Conservation (phyloP, 768 basidiomycete genomes). For the Tephrocybe sp. region DNA sequence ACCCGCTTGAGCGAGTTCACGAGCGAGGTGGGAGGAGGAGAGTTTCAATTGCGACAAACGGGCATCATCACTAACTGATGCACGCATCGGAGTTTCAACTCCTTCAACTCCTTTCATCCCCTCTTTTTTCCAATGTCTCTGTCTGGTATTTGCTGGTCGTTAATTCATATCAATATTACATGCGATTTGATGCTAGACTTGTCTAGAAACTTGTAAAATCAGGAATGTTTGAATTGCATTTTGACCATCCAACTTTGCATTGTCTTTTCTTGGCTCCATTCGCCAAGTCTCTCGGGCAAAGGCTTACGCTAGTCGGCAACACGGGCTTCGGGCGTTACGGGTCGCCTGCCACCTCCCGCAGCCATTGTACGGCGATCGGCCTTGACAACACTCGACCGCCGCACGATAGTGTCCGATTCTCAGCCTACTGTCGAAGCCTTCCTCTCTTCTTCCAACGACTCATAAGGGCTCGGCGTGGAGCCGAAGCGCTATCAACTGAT, state of each 20-base stretch:
- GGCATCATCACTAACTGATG: conserved; percentile 8
- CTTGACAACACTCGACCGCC: neutral
- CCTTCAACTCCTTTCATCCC: neutral
- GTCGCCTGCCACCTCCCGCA: neutral
- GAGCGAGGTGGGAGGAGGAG: conserved; percentile 2
- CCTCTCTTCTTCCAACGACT: neutral
- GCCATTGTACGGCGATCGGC: no score
- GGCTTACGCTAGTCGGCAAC: neutral
- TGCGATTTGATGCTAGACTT: no score
- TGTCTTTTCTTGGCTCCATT: neutral
- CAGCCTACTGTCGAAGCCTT: neutral
- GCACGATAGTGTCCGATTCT: neutral
- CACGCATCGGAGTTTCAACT: conserved; percentile 7
- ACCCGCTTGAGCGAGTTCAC: conserved; percentile 18
- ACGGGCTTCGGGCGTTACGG: neutral
- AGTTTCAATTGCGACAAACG: conserved; percentile 6
- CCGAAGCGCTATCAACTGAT: neutral
- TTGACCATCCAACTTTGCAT: neutral
- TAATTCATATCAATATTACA: no score
- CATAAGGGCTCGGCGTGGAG: neutral
- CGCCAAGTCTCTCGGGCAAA: neutral
- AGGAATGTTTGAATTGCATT: neutral
- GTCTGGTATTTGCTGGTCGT: neutral
- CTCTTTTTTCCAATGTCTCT: neutral
- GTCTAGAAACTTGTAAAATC: neutral